A percentile compares a stretch with the other conserved stretches of the same genome.
Evolutionary conservation across 305 asterid genomes (phyloP).

Genomic region (Fraxinus paxiana): DNA sequence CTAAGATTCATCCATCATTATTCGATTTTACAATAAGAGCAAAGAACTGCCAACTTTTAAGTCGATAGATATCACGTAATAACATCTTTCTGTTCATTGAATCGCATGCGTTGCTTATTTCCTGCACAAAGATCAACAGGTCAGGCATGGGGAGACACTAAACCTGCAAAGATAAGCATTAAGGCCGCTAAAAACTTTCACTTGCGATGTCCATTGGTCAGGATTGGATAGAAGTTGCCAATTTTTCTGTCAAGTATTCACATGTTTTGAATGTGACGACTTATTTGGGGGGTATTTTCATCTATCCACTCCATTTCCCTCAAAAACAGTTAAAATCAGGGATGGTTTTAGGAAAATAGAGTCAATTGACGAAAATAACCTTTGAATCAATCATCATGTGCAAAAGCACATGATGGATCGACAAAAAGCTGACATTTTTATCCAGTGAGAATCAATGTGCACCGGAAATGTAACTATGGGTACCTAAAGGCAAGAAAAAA

Average conservation of each 20-base stretch:
- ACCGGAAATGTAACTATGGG: background rate
- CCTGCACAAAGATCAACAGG: conserved; percentile 29
- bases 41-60: background rate
- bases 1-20: background rate
- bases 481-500: background rate
- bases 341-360: background rate
- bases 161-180: background rate
- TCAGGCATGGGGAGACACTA: background rate
- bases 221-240: background rate
- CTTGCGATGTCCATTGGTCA: background rate
- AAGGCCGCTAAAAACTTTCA: background rate
- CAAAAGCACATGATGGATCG: background rate
- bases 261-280: background rate
- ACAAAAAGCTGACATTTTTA: background rate
- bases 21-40: conserved; percentile 11
- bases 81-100: background rate
- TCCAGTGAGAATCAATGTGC: background rate
- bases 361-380: background rate
- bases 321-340: background rate
- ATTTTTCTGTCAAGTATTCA: background rate
- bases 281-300: background rate
- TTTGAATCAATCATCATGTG: background rate
- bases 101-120: conserved; percentile 22
- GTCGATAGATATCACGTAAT: background rate
- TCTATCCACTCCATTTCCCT: background rate